These are phyloP conservation scores for Pseudovirgaria hyperparasitica DNA, from an alignment of 2,329 filamentous ascomycete genomes.

Conservation along the genomic window DNA sequence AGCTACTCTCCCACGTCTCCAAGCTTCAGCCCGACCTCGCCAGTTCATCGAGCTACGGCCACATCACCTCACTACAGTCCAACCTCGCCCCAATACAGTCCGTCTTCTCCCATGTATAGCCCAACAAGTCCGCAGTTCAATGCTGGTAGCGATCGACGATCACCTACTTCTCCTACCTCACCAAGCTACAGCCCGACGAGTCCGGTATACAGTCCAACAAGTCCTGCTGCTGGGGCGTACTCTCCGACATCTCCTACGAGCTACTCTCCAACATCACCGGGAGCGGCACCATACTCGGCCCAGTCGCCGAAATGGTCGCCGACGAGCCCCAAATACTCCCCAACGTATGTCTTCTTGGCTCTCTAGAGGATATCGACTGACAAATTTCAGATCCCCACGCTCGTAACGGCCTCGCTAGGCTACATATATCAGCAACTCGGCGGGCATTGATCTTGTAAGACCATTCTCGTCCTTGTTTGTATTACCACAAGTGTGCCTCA, in stretches of 20 bases:
- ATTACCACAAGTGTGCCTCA: slow-evolving; percentile 1
- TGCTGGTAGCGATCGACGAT: slow-evolving; percentile 17
- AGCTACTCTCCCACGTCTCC: slow-evolving; percentile 42
- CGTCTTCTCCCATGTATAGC: slow-evolving; percentile 40
- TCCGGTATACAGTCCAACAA: slow-evolving; percentile 41
- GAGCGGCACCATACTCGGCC: slow-evolving; percentile 20
- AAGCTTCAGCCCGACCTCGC: slow-evolving; percentile 47
- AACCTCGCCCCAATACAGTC: slow-evolving; percentile 46
- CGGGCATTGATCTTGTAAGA: slow-evolving; percentile 14
- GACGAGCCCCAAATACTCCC: slow-evolving; percentile 27
- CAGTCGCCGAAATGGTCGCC: slow-evolving; percentile 34
- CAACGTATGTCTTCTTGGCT: slow-evolving; percentile 27
- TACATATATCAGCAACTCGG: slow-evolving; percentile 3
- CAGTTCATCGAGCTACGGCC: slow-evolving; percentile 28
- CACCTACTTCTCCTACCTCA: slow-evolving; percentile 49
- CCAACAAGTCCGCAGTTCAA: slow-evolving; percentile 37
- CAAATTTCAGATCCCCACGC: slow-evolving; percentile 17
- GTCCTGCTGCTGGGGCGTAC: slow-evolving; percentile 42
- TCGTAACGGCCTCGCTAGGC: slow-evolving; percentile 13
- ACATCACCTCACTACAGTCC: slow-evolving; percentile 37
- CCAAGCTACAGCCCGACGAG: slow-evolving; percentile 62
- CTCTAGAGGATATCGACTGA: slow-evolving; percentile 10
- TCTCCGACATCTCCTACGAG: slow-evolving; percentile 25
- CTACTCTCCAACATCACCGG: slow-evolving; percentile 22
- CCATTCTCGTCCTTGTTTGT: slow-evolving; percentile 1